Evolutionary conservation across 495 filamentous ascomycete genomes (phyloP), one percentile per base, ranked within the genome.

Genomic region (Hypoxylon intermedium): DNA sequence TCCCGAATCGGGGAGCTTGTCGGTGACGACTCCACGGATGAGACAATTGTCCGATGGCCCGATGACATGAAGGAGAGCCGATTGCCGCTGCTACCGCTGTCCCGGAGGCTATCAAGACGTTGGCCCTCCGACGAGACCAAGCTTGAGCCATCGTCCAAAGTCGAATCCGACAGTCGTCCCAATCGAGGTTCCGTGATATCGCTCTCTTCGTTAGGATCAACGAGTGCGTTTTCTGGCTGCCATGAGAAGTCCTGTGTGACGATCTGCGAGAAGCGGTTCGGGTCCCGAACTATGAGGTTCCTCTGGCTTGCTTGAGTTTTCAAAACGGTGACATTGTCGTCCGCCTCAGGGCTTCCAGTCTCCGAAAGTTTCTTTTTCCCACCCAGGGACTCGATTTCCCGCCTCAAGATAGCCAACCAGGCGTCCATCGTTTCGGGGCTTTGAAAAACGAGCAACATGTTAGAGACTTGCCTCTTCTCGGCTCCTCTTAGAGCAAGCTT

Each of bases 391-490:
- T 90, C 86, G 31, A 92, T 90, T 64, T 87, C 84, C 24, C 81
- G 80, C 49, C 89, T 78, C 20, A 92, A 74, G 0, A 81, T 80
- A 2, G 82, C 74, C 20, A 92, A 79, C 94, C 94, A 98, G 20
- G 78, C 75, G 55, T 93, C 91, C 91, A 98, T 92, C 5, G 90
- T 87, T 51, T 91, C 88, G 16, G 92, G 86, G 58, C 80, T 87
- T 45, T 89, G 83, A 46, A 96, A 86, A 0, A 98, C 86, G 54
- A 98, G 76, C 34, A 98, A 76, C 53, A 97, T 84, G 34, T 80
- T 87, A 34, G 84, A 83, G 0, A 86, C 81, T 13, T 89, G 77
- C 16, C 80, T 82, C 57, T 83, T 85, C 50, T 87, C 77, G 24
- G 79, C 73, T n/a, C 81, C 78, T 49, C 86, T 81, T 23, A 93